Percentiles rank a stretch among this genome's conserved stretches.
Evolutionary conservation across 768 basidiomycete genomes (phyloP).

Genomic region (Hemileccinum rubropunctum): DNA sequence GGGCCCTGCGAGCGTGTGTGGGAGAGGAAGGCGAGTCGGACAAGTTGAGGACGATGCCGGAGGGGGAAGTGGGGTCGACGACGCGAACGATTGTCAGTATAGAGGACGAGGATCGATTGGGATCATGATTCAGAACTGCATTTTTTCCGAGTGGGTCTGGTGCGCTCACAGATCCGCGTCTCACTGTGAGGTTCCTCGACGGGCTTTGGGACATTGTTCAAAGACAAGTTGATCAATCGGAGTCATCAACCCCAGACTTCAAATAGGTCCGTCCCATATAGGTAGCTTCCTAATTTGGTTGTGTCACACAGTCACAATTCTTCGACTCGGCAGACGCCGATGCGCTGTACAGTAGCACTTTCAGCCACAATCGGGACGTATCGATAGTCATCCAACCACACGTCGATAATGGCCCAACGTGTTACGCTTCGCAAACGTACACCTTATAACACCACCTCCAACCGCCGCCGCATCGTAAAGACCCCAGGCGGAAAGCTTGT

Average conservation of each 20-base stretch:
- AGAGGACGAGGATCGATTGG: constrained; percentile 54
- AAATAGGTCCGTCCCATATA: background rate
- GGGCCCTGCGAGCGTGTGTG: constrained; percentile 28
- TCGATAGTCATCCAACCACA: background rate
- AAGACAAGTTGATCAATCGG: constrained; percentile 1
- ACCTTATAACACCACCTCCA: constrained; percentile 97
- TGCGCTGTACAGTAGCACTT: constrained; percentile 18
- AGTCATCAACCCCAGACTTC: background rate
- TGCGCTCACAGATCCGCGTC: constrained; percentile 69
- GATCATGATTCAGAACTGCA: constrained; percentile 49
- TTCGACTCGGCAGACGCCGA: constrained; percentile 15
- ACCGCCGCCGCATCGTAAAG: constrained; percentile 92
- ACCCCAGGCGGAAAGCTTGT: constrained; percentile 98
- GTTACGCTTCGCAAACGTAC: constrained; percentile 99
- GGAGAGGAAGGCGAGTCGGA: constrained; percentile 25
- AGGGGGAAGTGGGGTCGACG: constrained; percentile 32
- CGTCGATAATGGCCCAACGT: constrained; percentile 86
- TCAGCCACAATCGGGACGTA: constrained; percentile 17
- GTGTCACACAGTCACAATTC: background rate
- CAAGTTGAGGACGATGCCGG: constrained; percentile 16
- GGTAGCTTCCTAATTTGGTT: background rate
- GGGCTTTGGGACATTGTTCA: constrained; percentile 18
- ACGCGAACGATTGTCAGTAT: constrained; percentile 77
- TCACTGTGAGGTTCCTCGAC: constrained; percentile 40
- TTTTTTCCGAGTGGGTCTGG: constrained; percentile 66